These are phyloP conservation scores for Aspergillus bertholletiae DNA, from an alignment of 495 filamentous ascomycete genomes.

Conservation along the genomic window DNA sequence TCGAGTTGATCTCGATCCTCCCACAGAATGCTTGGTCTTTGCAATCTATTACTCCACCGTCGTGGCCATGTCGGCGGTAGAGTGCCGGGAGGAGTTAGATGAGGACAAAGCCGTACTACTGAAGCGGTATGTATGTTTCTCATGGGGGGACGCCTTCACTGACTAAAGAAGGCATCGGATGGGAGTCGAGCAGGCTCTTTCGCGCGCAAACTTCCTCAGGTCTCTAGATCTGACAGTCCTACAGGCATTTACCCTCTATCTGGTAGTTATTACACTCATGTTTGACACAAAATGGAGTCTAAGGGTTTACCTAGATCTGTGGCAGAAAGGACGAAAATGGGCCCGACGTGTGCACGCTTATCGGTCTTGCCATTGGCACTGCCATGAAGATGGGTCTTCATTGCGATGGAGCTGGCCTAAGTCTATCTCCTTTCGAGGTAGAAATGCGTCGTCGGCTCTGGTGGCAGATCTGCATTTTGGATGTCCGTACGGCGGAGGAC, in stretches of 20 bases:
- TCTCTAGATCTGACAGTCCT: slow-evolving; percentile 62
- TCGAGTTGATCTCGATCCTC: slow-evolving; percentile 4
- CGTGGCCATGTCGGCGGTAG: slow-evolving; percentile 49
- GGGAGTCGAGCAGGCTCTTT: slow-evolving; percentile 63
- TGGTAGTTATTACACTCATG: slow-evolving; percentile 24
- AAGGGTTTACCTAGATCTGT: slow-evolving; percentile 22
- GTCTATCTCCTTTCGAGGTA: slow-evolving; percentile 64
- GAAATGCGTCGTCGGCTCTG: slow-evolving; percentile 76
- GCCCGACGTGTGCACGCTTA: slow-evolving; percentile 50
- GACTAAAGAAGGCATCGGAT: slow-evolving; percentile 52
- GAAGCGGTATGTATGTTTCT: slow-evolving; percentile 27
- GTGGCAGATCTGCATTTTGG: slow-evolving; percentile 70
- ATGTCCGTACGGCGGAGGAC: slow-evolving; percentile 67
- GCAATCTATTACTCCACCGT: slow-evolving; percentile 69
- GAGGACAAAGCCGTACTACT: slow-evolving; percentile 32
- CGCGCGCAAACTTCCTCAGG: slow-evolving; percentile 60
- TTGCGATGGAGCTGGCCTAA: slow-evolving; percentile 47
- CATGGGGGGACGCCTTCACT: not conserved
- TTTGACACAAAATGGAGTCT: not conserved
- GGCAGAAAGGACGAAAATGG: slow-evolving; percentile 53
- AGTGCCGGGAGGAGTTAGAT: slow-evolving; percentile 20
- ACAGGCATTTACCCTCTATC: slow-evolving; percentile 69
- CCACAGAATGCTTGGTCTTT: slow-evolving; percentile 63
- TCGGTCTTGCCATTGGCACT: slow-evolving; percentile 62
- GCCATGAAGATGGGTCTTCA: slow-evolving; percentile 68